Evolutionary conservation across 495 filamentous ascomycete species (phyloP), one percentile per base, ranked within the genome.

Genomic region (Staphylotrichum tortipilum): DNA sequence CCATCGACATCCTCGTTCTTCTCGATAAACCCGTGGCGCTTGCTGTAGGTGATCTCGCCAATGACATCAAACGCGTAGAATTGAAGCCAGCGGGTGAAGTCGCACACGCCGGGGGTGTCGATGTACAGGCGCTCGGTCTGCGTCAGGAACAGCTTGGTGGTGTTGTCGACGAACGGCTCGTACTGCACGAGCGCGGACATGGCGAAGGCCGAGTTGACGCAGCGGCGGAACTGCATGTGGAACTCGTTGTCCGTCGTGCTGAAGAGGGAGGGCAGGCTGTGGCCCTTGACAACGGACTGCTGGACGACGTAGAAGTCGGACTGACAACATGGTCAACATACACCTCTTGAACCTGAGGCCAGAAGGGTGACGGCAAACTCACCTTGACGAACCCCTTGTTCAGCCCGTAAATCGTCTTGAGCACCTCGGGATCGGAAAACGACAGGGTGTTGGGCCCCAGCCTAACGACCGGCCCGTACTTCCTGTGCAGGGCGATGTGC

Each of bases 301-400:
- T 84, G 82, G 24, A 86, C 82, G 18, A 79, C 71, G 58, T 86
- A 87, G 62, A 86, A 85, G 29, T 81, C 78, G 34, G 82, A 84
- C 83, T 85, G 50, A 24, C 9, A n/a, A n/a, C n/a, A n/a, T n/a
- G n/a, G n/a, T n/a, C n/a, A n/a, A n/a, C n/a, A n/a, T n/a, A n/a
- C n/a, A n/a, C n/a, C n/a, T n/a, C n/a, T n/a, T n/a, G n/a, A n/a
- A n/a, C n/a, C n/a, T n/a, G n/a, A n/a, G n/a, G n/a, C n/a, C n/a
- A n/a, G n/a, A n/a, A 15, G 22, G 6, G 6, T 10, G 26, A 28
- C 2, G 10, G 6, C 33, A 24, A 46, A 15, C 64, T 37, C 51
- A 86, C 82, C 75, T 90, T 91, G 48, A 68, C 70, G 60, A 87
- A 87, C n/a, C 84, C 84, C 64, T 88, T 89, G 58, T 88, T 88